Base-by-base conservation (phyloP, 257 asterid species). In the Rauvolfia tetraphylla region DNA sequence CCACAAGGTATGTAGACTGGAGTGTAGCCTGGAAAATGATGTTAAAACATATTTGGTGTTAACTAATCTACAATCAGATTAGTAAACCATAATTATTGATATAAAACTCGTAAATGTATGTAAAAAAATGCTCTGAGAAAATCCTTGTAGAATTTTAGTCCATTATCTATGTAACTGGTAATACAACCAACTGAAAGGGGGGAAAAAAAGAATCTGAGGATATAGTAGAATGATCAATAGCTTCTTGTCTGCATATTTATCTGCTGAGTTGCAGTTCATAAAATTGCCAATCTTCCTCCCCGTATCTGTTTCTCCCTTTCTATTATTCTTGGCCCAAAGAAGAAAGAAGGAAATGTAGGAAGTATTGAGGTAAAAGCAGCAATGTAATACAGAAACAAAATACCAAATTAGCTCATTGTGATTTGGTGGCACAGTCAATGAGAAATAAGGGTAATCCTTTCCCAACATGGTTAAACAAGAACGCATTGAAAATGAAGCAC, bases 1-100 rank as follows among this genome's bases (percentile, higher is more conserved):
- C 99, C 66, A 90, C 91, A 78, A 91, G 89, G 82, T 91, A 95
- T 36, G 88, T 76, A 69, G 87, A 81, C 73, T 87, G 93, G 79
- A 91, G 94, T 7, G 92, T 88, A 54, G 97, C 98, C 99, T 95
- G 86, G 72, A 86, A n/a, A 46, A 67, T 72, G 78, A 81, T 33
- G 39, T 71, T 25, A 67, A 48, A 13, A 38, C 7, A 67, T 67
- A 36, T 10, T 67, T 41, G 48, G 49, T 22, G 8, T 41, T 20
- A 22, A 23, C 29, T 23, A 22, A 67, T 66, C 18, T 67, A 49
- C 17, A 67, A 25, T 67, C 20, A 67, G 33, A 22, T 34, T 20
- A 38, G 1, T 11, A 18, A 5, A 38, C 27, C 29, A 34, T 23
- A 68, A 29, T 20, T 56, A 41, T 61, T 57, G 69, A 31, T 51